Conservation (phyloP, 768 basidiomycete genomes). For the Artomyces pyxidatus region DNA sequence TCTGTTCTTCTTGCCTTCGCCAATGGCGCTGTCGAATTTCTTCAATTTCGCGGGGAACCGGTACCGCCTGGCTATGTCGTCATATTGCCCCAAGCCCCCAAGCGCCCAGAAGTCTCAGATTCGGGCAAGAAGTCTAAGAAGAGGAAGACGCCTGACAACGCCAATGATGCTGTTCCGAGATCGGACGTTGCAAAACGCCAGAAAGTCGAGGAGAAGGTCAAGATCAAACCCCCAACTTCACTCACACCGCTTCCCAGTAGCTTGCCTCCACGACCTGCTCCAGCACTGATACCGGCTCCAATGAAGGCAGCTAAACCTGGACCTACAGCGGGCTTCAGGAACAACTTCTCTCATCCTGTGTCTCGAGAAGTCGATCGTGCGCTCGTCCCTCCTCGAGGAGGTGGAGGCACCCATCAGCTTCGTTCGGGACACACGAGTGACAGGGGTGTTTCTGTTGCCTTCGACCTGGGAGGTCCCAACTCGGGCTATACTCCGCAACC, state of each 20-base stretch:
- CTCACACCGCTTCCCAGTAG: neutral
- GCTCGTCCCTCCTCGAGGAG: neutral
- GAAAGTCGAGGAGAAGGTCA: neutral
- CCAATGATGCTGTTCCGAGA: neutral
- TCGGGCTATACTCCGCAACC: too few relatives aligned
- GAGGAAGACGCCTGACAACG: neutral
- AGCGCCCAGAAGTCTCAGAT: constrained; percentile 1
- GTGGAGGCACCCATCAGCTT: neutral
- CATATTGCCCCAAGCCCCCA: neutral
- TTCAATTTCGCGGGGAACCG: constrained; percentile 43
- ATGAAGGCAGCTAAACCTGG: too few relatives aligned
- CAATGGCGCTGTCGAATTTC: constrained; percentile 48
- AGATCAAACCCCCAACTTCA: neutral
- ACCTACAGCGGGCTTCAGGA: neutral
- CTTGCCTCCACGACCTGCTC: neutral
- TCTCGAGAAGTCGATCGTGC: neutral
- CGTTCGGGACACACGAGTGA: neutral
- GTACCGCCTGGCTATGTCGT: constrained; percentile 21
- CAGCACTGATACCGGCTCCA: too few relatives aligned
- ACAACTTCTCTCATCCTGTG: neutral
- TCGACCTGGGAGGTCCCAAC: neutral
- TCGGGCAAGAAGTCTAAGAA: constrained; percentile 6
- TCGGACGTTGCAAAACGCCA: neutral
- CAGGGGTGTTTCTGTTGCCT: neutral
- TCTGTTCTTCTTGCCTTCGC: constrained; percentile 45